Percentiles rank a stretch among this genome's conserved stretches.
Conservation (phyloP, 495 filamentous ascomycete genomes). For the Rusavskia elegans region DNA sequence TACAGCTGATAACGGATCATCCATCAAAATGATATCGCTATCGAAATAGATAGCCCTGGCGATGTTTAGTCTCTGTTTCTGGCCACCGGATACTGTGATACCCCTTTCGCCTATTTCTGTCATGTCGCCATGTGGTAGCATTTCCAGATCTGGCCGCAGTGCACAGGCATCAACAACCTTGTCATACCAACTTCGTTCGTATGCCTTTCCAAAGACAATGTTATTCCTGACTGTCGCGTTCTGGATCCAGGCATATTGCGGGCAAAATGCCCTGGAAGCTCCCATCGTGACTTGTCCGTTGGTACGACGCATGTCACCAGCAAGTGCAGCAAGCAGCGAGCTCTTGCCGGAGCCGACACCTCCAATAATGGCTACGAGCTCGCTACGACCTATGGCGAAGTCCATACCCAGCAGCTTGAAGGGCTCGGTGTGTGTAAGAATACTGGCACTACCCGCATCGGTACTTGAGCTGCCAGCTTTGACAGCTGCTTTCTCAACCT, state of each 20-base stretch:
- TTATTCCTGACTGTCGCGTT: constrained; percentile 78
- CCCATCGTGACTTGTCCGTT: constrained; percentile 57
- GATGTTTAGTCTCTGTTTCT: constrained; percentile 56
- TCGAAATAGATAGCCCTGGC: constrained; percentile 76
- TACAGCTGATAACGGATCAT: constrained; percentile 69
- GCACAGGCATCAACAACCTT: constrained; percentile 42
- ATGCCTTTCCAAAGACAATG: constrained; percentile 70
- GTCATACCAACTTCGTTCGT: constrained; percentile 36
- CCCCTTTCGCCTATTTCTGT: constrained; percentile 48
- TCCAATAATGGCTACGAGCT: constrained; percentile 83
- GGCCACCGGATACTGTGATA: constrained; percentile 49
- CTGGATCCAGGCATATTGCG: constrained; percentile 96
- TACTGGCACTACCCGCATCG: constrained; percentile 32
- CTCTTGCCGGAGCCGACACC: constrained; percentile 85
- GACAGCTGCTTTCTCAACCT: constrained; percentile 19
- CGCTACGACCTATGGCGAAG: constrained; percentile 59
- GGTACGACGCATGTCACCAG: constrained; percentile 85
- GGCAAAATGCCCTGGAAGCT: constrained; percentile 72
- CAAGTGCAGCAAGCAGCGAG: constrained; percentile 75
- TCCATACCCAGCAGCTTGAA: constrained; percentile 68
- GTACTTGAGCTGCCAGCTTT: constrained; percentile 7
- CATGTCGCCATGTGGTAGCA: constrained; percentile 38
- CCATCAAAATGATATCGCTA: constrained; percentile 67
- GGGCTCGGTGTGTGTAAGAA: constrained; percentile 46
- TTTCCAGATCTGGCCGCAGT: constrained; percentile 37